These are phyloP conservation scores for Epichloe festucae DNA, from an alignment of 2,329 filamentous ascomycete species.

Conservation along the genomic window DNA sequence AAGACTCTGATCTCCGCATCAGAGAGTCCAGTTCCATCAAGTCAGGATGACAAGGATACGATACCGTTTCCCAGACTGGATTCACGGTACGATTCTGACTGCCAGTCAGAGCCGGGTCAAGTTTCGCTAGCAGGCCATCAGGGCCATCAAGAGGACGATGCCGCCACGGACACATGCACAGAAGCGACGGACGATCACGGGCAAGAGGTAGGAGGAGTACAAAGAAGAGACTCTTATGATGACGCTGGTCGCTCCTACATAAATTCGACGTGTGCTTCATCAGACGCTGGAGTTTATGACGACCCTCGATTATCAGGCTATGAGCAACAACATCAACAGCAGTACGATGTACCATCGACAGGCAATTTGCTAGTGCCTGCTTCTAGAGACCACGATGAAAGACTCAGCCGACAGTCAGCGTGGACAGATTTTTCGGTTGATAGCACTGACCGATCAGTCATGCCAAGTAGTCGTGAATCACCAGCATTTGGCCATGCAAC, in stretches of 20 bases:
- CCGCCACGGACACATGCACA: constrained; percentile 22
- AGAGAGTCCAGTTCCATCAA: constrained; percentile 8
- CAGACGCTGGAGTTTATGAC: constrained; percentile 18
- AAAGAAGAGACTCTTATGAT: constrained; percentile 15
- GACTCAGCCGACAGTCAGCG: constrained; percentile 41
- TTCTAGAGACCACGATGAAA: constrained; percentile 29
- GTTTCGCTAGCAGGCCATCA: constrained; percentile 13
- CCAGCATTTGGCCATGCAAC: constrained; percentile 19
- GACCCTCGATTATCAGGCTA: constrained; percentile 15
- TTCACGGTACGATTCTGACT: constrained; percentile 25
- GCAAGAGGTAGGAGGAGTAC: constrained; percentile 14
- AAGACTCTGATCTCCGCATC: constrained; percentile 36
- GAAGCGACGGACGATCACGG: constrained; percentile 23
- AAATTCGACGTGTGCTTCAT: constrained; percentile 28
- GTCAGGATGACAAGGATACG: constrained; percentile 9
- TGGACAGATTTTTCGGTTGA: constrained; percentile 50
- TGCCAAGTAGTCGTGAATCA: constrained; percentile 16
- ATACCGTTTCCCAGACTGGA: constrained; percentile 24
- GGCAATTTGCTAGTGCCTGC: constrained; percentile 35
- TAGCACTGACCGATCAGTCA: constrained; percentile 29
- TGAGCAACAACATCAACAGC: constrained; percentile 12
- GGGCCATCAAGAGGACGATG: constrained; percentile 17
- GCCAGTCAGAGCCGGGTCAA: constrained; percentile 22
- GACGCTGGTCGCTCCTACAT: constrained; percentile 21
- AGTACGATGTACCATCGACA: constrained; percentile 22